Evolutionary conservation across 2,329 filamentous ascomycete species (phyloP).

Genomic region (Podosphaera leucotricha): DNA sequence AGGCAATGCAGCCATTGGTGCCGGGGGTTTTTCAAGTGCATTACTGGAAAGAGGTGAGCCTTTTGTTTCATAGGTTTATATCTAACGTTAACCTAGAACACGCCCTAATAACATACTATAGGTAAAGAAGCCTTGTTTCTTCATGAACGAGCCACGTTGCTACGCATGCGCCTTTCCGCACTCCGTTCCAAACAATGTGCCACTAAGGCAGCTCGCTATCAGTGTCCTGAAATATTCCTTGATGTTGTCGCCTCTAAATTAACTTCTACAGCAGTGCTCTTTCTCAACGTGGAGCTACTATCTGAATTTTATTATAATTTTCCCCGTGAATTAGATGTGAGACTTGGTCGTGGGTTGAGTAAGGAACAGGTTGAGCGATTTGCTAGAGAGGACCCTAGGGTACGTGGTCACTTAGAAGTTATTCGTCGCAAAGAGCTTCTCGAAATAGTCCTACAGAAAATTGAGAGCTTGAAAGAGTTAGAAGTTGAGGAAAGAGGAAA

Average conservation of each 20-base stretch:
- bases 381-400: conserved; percentile 78
- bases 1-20: conserved; percentile 60
- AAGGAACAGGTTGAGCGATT: conserved; percentile 70
- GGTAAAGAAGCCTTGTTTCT: conserved; percentile 87
- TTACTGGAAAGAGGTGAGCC: conserved; percentile 62
- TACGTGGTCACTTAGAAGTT: conserved; percentile 71
- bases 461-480: conserved; percentile 69
- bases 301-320: conserved; percentile 98
- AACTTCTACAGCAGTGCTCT: conserved; percentile 82
- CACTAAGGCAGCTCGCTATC: conserved; percentile 69
- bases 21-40: conserved; percentile 78
- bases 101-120: conserved; percentile 16
- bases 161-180: conserved; percentile 73
- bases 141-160: conserved; percentile 67
- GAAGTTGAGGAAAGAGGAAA: conserved; percentile 43
- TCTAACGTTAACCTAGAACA: not conserved
- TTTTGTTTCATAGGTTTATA: not conserved
- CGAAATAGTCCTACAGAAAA: conserved; percentile 84
- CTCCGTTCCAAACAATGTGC: conserved; percentile 80
- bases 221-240: conserved; percentile 94
- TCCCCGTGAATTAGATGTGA: conserved; percentile 69
- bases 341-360: conserved; percentile 59
- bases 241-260: conserved; percentile 90
- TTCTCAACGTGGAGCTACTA: conserved; percentile 88
- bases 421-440: conserved; percentile 80